A percentile compares a stretch with the other conserved stretches of the same genome.
Conservation (phyloP, 495 filamentous ascomycete species). For the Neurospora sublineolata region DNA sequence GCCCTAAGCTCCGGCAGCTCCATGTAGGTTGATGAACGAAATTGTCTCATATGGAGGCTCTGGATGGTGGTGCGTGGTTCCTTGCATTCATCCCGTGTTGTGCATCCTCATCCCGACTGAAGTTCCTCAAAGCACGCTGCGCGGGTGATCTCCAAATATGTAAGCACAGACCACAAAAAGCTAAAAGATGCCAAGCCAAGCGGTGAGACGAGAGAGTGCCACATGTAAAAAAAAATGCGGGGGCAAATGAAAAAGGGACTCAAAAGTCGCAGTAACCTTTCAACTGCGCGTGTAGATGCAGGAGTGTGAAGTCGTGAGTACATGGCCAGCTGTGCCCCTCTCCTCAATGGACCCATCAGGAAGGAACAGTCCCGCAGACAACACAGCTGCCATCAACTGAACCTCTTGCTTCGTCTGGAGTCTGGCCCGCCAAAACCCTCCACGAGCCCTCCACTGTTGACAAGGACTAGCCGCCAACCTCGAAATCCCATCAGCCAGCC, state of each 20-base stretch:
- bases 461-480: background rate
- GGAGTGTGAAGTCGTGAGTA: background rate
- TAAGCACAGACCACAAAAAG: background rate
- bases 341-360: background rate
- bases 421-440: background rate
- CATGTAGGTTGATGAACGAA: background rate
- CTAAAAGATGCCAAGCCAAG: slow-evolving; percentile 1
- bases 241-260: background rate
- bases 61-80: background rate
- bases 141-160: background rate
- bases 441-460: background rate
- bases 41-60: background rate
- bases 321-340: slow-evolving; percentile 1
- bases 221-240: slow-evolving; percentile 2
- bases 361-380: slow-evolving; percentile 4
- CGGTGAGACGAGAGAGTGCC: slow-evolving; percentile 6
- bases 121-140: background rate
- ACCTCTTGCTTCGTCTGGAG: slow-evolving; percentile 5
- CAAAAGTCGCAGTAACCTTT: background rate
- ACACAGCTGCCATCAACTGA: slow-evolving; percentile 1
- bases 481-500: background rate
- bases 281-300: background rate
- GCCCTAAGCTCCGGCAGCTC: background rate
- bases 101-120: background rate
- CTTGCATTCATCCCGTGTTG: background rate